These are phyloP conservation scores for Paracoccidioides brasiliensis DNA, from an alignment of 2,329 filamentous ascomycete genomes.

Conservation along the genomic window DNA sequence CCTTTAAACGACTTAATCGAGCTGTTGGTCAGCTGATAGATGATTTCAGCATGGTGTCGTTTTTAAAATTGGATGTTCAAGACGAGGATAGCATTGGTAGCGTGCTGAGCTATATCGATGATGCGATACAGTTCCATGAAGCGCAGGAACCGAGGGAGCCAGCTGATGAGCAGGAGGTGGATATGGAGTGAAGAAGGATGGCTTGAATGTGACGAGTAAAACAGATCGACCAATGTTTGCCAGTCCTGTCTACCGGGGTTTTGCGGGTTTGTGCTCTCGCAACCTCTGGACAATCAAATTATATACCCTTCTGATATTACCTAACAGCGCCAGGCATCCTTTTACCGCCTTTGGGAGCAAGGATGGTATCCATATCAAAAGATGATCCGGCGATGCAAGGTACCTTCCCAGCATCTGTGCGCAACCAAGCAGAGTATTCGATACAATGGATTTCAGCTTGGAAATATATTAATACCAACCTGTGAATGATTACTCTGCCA, in stretches of 20 bases:
- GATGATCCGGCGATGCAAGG: no score
- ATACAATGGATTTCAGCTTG: background rate
- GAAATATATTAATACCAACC: background rate
- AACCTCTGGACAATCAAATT: no score
- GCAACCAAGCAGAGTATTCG: background rate
- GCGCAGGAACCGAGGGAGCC: slow-evolving; percentile 84
- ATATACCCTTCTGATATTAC: no score
- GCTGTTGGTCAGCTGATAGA: slow-evolving; percentile 88
- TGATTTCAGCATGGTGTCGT: slow-evolving; percentile 96
- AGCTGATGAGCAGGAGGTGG: slow-evolving; percentile 47
- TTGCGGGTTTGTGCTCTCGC: no score
- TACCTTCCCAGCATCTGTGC: no score
- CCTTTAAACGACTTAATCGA: slow-evolving; percentile 70
- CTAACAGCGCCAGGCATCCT: no score
- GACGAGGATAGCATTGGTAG: slow-evolving; percentile 81
- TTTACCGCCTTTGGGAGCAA: no score
- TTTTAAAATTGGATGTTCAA: slow-evolving; percentile 75
- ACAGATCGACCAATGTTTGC: no score
- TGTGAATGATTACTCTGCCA: background rate
- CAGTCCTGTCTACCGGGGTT: no score
- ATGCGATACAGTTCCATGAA: slow-evolving; percentile 86
- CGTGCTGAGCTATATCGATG: slow-evolving; percentile 83
- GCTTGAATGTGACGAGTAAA: background rate
- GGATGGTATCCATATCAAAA: no score
- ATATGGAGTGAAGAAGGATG: slow-evolving; percentile 26